A percentile compares a stretch with the other conserved stretches of the same genome.
Evolutionary conservation across 768 basidiomycete species (phyloP).

Genomic region (Calocera viscosa): DNA sequence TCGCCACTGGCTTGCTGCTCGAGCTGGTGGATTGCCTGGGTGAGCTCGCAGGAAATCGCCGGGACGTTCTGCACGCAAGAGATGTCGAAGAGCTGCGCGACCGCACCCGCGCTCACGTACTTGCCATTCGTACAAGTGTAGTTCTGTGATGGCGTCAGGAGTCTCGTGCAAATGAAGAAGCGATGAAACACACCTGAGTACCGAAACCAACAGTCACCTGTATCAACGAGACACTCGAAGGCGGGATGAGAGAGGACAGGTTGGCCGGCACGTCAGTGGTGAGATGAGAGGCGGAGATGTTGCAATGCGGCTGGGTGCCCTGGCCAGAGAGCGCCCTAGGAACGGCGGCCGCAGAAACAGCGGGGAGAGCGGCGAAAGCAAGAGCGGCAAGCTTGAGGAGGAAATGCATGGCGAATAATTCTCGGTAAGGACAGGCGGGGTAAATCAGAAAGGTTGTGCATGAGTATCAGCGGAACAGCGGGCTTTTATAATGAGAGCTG

Average conservation of each 20-base stretch:
- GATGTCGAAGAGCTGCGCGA: constrained; percentile 44
- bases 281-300: background rate
- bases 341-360: too few relatives aligned
- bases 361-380: background rate
- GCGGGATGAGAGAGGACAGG: background rate
- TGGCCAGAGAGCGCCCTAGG: background rate
- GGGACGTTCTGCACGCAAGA: constrained; percentile 34
- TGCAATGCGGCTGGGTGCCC: background rate
- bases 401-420: background rate
- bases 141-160: background rate
- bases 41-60: constrained; percentile 11
- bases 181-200: background rate
- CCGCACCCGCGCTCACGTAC: constrained; percentile 22
- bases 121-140: background rate
- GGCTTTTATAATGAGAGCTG: background rate
- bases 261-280: background rate
- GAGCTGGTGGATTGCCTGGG: constrained; percentile 14
- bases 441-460: background rate
- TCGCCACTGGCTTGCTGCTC: background rate
- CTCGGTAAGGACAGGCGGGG: background rate
- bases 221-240: background rate
- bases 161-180: background rate
- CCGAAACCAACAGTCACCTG: background rate
- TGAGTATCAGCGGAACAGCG: background rate
- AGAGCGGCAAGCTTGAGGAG: background rate